Evolutionary conservation across 108 stramenopile species (phyloP).

Genomic region (Stephanodiscus minutulus): DNA sequence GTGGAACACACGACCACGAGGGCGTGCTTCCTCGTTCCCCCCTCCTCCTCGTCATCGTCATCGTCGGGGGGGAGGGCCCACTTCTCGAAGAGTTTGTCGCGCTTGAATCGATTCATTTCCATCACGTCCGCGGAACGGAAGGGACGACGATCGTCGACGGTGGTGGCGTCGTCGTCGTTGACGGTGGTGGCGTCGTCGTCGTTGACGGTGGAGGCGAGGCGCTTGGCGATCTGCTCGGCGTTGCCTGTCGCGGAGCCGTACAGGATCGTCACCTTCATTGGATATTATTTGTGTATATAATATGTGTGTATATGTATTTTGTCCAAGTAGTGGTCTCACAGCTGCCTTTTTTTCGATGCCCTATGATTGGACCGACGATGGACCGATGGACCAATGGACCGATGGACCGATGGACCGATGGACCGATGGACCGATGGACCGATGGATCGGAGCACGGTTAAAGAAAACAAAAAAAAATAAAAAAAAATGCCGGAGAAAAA

Average conservation of each 20-base stretch:
- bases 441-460: no score
- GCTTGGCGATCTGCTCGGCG: constrained; percentile 82
- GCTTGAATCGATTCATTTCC: constrained; percentile 68
- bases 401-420: no score
- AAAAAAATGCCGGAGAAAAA: no score
- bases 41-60: constrained; percentile 5
- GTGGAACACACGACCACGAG: constrained; percentile 80
- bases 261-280: constrained; percentile 50
- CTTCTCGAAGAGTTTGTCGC: constrained; percentile 38
- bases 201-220: constrained; percentile 49
- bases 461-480: no score
- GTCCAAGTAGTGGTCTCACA: no score
- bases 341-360: no score
- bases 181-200: constrained; percentile 14
- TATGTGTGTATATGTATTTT: no score
- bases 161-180: neutral
- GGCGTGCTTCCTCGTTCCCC: constrained; percentile 32
- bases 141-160: constrained; percentile 10
- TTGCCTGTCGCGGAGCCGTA: constrained; percentile 91
- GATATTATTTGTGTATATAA: no score
- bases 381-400: no score
- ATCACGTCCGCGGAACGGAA: constrained; percentile 57
- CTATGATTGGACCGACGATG: no score
- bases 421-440: no score
- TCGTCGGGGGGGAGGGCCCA: constrained; percentile 30